Evolutionary conservation across 148 eudicot genomes (phyloP).

Genomic region (Chenopodium berlandieri): DNA sequence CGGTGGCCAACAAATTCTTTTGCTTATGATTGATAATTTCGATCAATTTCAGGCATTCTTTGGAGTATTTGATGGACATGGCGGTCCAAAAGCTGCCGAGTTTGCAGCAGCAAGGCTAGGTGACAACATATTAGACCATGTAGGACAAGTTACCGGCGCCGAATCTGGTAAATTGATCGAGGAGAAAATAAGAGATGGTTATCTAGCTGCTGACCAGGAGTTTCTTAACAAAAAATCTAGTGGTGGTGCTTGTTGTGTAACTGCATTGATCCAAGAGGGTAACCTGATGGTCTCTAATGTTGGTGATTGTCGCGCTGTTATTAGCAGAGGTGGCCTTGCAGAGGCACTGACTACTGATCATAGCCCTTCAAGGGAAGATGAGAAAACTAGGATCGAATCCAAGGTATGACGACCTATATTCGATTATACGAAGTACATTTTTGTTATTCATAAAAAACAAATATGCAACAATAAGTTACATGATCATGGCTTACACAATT

Average conservation of each 20-base stretch:
- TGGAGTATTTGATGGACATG: constrained; percentile 78
- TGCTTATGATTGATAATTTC: neutral
- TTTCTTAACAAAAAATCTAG: constrained; percentile 40
- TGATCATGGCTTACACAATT: neutral
- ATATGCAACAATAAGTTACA: neutral
- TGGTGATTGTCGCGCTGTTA: constrained; percentile 74
- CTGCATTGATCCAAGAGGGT: constrained; percentile 46
- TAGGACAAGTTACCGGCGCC: constrained; percentile 22
- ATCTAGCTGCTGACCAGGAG: constrained; percentile 44
- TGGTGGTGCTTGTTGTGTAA: constrained; percentile 60
- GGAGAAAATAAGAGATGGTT: constrained; percentile 45
- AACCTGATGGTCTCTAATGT: constrained; percentile 54
- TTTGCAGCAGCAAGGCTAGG: constrained; percentile 49
- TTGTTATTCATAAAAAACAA: too few species aligned
- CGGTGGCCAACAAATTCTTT: neutral
- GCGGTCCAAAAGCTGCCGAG: constrained; percentile 70
- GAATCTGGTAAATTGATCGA: constrained; percentile 21
- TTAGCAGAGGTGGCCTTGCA: constrained; percentile 53
- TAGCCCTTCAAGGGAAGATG: constrained; percentile 47
- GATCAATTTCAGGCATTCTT: constrained; percentile 46
- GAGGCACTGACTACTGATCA: constrained; percentile 65
- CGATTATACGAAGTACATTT: neutral
- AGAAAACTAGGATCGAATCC: constrained; percentile 43
- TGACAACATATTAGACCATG: constrained; percentile 42
- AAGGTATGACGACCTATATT: constrained; percentile 27